phyloP scores from a whole-genome alignment of 345 rosid species.

The Orychophragmus violaceus region DNA sequence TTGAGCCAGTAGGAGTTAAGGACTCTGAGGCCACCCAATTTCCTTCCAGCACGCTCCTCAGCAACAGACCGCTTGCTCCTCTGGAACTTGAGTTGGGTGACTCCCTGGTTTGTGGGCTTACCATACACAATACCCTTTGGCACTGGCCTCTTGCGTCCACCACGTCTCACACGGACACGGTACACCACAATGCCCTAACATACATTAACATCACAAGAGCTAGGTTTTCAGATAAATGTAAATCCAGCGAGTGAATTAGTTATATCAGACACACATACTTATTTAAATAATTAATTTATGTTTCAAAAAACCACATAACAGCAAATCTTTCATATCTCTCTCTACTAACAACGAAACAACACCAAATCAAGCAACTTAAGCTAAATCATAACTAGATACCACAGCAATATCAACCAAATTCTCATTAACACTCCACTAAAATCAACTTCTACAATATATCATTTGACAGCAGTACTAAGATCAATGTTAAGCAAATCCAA shows the following conservation, averaged over 20 bases:
- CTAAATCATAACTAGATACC: background rate
- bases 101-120: constrained; percentile 92
- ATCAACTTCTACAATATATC: too few relatives aligned
- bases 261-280: background rate
- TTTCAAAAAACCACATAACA: constrained; percentile 26
- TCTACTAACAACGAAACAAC: constrained; percentile 26
- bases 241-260: background rate
- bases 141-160: constrained; percentile 98
- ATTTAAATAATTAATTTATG: background rate
- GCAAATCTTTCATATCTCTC: too few relatives aligned
- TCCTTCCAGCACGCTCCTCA: constrained; percentile 96
- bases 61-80: constrained; percentile 97
- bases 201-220: background rate
- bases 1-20: constrained; percentile 97
- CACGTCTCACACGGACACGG: constrained; percentile 83
- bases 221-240: background rate
- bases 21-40: constrained; percentile 84
- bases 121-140: constrained; percentile 91
- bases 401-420: too few relatives aligned
- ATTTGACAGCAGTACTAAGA: background rate
- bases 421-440: too few relatives aligned
- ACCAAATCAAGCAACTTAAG: background rate
- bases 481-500: background rate
- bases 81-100: constrained; percentile 94
- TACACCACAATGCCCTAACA: constrained; percentile 78